Conservation (phyloP, 148 eudicot species). For the Cornus controversa region DNA sequence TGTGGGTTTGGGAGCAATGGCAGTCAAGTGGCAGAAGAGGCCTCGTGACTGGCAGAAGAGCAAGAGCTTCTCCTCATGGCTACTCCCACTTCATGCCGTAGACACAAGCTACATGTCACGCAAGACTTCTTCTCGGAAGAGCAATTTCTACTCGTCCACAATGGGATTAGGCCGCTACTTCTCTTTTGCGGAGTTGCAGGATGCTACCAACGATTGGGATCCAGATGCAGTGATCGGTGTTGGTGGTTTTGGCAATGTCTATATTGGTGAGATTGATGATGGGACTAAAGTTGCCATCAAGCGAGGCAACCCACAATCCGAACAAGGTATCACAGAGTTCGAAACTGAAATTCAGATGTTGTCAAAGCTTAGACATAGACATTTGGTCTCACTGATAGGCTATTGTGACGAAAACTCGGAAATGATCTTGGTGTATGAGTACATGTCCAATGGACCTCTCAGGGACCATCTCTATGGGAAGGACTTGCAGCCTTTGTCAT, state of each 20-base stretch:
- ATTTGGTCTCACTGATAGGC: slow-evolving; percentile 51
- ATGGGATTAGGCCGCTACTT: slow-evolving; percentile 39
- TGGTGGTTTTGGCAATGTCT: slow-evolving; percentile 59
- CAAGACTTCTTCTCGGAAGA: slow-evolving; percentile 30
- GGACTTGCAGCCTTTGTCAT: slow-evolving; percentile 24
- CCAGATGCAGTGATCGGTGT: slow-evolving; percentile 44
- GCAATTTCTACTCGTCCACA: slow-evolving; percentile 31
- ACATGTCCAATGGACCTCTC: slow-evolving; percentile 51
- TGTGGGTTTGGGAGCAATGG: slow-evolving; percentile 30
- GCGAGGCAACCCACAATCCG: slow-evolving; percentile 49
- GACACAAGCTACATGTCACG: slow-evolving; percentile 37
- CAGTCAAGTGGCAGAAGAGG: slow-evolving; percentile 25
- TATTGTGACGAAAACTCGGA: slow-evolving; percentile 52
- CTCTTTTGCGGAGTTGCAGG: slow-evolving; percentile 33
- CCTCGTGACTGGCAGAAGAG: slow-evolving; percentile 37
- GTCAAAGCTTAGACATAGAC: slow-evolving; percentile 53
- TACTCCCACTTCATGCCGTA: slow-evolving; percentile 44
- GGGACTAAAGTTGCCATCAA: slow-evolving; percentile 46
- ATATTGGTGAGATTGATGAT: slow-evolving; percentile 37
- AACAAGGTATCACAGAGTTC: slow-evolving; percentile 56
- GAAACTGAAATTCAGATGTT: slow-evolving; percentile 47
- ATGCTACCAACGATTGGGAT: slow-evolving; percentile 50
- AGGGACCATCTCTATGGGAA: slow-evolving; percentile 50
- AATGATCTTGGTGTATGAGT: slow-evolving; percentile 59
- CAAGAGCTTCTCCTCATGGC: slow-evolving; percentile 48